Conservation (phyloP, 78 protist genomes). For the Thecamonas trahens region DNA sequence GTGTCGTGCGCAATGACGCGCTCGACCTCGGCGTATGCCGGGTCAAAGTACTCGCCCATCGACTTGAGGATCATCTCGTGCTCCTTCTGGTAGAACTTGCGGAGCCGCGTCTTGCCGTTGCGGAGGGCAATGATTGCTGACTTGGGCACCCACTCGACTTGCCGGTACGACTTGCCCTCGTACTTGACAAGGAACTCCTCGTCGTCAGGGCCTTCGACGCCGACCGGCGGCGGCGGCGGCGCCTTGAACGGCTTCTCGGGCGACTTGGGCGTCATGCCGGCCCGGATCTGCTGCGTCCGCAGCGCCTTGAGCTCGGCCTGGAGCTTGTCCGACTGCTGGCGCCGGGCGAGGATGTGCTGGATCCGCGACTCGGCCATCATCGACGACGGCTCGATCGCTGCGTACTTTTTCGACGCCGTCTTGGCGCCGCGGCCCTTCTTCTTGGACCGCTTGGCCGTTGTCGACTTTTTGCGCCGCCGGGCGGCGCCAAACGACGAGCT, state of each 20-base stretch:
- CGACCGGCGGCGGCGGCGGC: not conserved
- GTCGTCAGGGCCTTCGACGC: not conserved
- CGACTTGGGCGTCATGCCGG: not conserved
- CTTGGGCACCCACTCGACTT: not conserved
- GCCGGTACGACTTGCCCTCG: not conserved
- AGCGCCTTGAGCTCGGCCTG: not conserved
- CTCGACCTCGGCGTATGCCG: constrained; percentile 5
- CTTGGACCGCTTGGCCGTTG: no score
- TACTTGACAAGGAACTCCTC: constrained; percentile 13
- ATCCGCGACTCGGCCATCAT: no score
- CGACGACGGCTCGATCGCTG: no score
- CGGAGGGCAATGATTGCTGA: not conserved
- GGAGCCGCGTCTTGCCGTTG: not conserved
- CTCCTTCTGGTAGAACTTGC: not conserved
- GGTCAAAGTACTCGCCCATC: not conserved
- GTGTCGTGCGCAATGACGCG: constrained; percentile 2
- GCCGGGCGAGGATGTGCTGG: no score
- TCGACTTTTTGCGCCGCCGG: no score
- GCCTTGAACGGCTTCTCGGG: not conserved
- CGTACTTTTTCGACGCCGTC: no score
- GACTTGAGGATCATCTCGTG: not conserved
- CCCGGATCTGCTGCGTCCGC: not conserved
- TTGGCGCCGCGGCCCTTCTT: no score
- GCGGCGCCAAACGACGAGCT: no score
- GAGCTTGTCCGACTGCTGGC: not conserved